phyloP scores from a whole-genome alignment of 352 stramenopile genomes.

The Globisporangium cystogenes region DNA sequence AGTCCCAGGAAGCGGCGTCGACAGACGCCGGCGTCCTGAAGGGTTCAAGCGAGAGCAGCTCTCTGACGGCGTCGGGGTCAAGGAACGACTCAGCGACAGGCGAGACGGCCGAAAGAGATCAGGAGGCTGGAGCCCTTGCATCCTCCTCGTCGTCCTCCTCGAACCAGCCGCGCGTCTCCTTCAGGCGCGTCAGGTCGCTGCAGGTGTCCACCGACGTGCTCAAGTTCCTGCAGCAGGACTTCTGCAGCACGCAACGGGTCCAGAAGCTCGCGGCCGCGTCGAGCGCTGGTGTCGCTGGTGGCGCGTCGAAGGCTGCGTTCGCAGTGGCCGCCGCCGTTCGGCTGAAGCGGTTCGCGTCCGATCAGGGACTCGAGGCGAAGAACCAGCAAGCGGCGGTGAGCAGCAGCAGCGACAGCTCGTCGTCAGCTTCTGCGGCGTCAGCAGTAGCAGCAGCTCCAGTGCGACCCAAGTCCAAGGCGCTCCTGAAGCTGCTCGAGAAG shows the following conservation, averaged over 20 bases:
- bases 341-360: conserved; percentile 14
- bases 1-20: background rate
- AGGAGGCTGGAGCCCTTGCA: background rate
- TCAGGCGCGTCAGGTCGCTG: conserved; percentile 46
- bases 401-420: background rate
- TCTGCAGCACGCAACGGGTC: conserved; percentile 42
- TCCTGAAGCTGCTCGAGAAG: conserved; percentile 39
- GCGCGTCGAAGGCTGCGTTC: conserved; percentile 2
- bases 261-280: background rate
- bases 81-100: background rate
- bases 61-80: background rate
- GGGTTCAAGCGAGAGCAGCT: background rate
- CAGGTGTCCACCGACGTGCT: conserved; percentile 59
- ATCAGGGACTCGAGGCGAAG: conserved; percentile 2
- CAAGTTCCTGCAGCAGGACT: conserved; percentile 64
- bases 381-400: background rate
- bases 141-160: background rate
- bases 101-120: background rate
- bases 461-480: conserved; percentile 44
- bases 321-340: conserved; percentile 3
- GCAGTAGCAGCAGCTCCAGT: background rate
- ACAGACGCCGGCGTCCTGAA: background rate
- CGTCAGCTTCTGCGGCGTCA: background rate
- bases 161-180: conserved; percentile 9
- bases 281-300: background rate